Percentiles rank a stretch among this genome's conserved stretches.
Evolutionary conservation across 108 stramenopile species (phyloP).

Genomic region (Conticribra guillardii): DNA sequence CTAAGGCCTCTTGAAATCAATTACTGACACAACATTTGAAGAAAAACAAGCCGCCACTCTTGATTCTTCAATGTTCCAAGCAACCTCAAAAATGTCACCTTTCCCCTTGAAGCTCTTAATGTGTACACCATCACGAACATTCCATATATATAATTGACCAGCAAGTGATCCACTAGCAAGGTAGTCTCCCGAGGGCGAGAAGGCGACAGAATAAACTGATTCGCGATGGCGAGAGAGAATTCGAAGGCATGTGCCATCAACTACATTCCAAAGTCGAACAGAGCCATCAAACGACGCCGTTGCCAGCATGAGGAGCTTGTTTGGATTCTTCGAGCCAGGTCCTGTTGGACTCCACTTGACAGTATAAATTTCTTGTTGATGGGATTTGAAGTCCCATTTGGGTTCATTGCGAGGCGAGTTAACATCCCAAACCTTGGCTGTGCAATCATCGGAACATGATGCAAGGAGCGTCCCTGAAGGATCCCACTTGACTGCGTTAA

Average conservation of each 20-base stretch:
- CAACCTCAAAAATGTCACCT: constrained; percentile 93
- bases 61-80: constrained; percentile 93
- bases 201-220: constrained; percentile 89
- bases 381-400: constrained; percentile 88
- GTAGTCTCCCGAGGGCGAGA: constrained; percentile 87
- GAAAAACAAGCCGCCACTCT: constrained; percentile 90
- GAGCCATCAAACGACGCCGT: constrained; percentile 97
- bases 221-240: constrained; percentile 87
- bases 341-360: constrained; percentile 97
- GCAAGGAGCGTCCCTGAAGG: constrained; percentile 91
- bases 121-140: constrained; percentile 72
- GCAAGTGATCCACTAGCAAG: constrained; percentile 88
- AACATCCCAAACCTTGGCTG: constrained; percentile 95
- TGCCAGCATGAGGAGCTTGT: constrained; percentile 85
- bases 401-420: constrained; percentile 62
- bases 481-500: constrained; percentile 97
- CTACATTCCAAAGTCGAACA: constrained; percentile 92
- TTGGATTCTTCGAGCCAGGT: constrained; percentile 86
- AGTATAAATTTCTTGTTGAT: constrained; percentile 96
- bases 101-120: constrained; percentile 89
- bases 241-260: constrained; percentile 79
- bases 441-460: constrained; percentile 95
- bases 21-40: constrained; percentile 85
- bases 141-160: constrained; percentile 93
- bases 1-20: constrained; percentile 76